These are phyloP conservation scores for Ophiocordyceps unilateralis DNA, from an alignment of 2,329 filamentous ascomycete species.

Conservation along the genomic window DNA sequence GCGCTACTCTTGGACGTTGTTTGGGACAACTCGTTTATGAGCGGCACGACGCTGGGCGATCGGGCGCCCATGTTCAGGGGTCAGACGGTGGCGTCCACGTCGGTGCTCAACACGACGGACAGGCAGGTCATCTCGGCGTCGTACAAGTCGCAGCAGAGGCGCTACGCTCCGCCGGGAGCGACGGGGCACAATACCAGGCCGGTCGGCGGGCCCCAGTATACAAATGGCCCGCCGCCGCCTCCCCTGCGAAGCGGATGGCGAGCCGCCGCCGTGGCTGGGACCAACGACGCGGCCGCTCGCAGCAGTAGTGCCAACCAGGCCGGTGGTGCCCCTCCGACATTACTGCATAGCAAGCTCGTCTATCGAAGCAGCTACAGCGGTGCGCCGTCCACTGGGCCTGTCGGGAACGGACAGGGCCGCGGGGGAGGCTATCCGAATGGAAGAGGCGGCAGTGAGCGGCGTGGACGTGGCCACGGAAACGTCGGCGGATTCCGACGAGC, in stretches of 20 bases:
- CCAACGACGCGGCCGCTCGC: no score
- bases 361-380: conserved; percentile 25
- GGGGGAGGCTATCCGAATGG: conserved; percentile 8
- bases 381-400: conserved; percentile 9
- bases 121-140: conserved; percentile 63
- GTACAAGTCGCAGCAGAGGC: conserved; percentile 30
- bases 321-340: conserved; percentile 19
- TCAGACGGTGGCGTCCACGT: conserved; percentile 75
- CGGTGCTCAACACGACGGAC: conserved; percentile 73
- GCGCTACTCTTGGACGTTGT: conserved; percentile 76
- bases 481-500: conserved; percentile 6
- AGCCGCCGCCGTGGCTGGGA: conserved; percentile 25
- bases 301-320: conserved; percentile 25
- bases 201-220: conserved; percentile 44
- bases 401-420: conserved; percentile 11
- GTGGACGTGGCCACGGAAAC: conserved; percentile 15
- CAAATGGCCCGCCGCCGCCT: conserved; percentile 35
- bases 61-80: conserved; percentile 87
- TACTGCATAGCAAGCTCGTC: conserved; percentile 34
- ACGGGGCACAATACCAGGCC: conserved; percentile 36
- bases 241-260: conserved; percentile 41
- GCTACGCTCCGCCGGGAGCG: conserved; percentile 30
- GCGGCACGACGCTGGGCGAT: conserved; percentile 77
- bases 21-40: conserved; percentile 94
- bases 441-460: conserved; percentile 10